Evolutionary conservation across 768 basidiomycete species (phyloP).

Genomic region (Crucibulum laeve): DNA sequence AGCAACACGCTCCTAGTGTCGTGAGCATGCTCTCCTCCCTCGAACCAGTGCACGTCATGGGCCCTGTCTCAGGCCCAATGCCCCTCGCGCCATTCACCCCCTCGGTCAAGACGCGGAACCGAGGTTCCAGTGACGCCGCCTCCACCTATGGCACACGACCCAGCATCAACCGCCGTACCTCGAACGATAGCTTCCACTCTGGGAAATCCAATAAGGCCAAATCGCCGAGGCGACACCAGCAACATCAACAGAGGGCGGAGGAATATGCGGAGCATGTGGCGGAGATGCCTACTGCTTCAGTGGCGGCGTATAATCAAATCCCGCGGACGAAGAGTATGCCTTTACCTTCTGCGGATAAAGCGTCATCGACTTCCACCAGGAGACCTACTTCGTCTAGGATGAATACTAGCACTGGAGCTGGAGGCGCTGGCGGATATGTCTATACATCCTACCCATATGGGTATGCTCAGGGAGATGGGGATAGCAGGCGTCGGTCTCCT

Average conservation of each 20-base stretch:
- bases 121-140: slow-evolving; percentile 21
- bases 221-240: slow-evolving; percentile 7
- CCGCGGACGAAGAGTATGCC: slow-evolving; percentile 54
- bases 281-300: not conserved
- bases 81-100: slow-evolving; percentile 18
- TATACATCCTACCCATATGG: not conserved
- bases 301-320: slow-evolving; percentile 10
- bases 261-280: slow-evolving; percentile 19
- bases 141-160: not conserved
- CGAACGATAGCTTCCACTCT: slow-evolving; percentile 17
- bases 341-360: slow-evolving; percentile 15
- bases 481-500: slow-evolving; percentile 6
- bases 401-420: not conserved
- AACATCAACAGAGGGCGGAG: too few relatives aligned
- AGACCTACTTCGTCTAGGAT: slow-evolving; percentile 5
- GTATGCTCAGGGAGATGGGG: not conserved
- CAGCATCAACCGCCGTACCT: slow-evolving; percentile 14
- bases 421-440: slow-evolving; percentile 4
- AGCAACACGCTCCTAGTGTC: slow-evolving; percentile 2
- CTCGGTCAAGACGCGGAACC: slow-evolving; percentile 16
- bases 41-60: slow-evolving; percentile 14
- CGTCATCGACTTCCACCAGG: not conserved
- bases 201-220: slow-evolving; percentile 15
- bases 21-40: slow-evolving; percentile 18
- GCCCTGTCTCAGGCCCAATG: slow-evolving; percentile 21